A percentile compares a stretch with the other conserved stretches of the same genome.
Conservation (phyloP, 2,329 filamentous ascomycete genomes). For the Colletotrichum sp. region DNA sequence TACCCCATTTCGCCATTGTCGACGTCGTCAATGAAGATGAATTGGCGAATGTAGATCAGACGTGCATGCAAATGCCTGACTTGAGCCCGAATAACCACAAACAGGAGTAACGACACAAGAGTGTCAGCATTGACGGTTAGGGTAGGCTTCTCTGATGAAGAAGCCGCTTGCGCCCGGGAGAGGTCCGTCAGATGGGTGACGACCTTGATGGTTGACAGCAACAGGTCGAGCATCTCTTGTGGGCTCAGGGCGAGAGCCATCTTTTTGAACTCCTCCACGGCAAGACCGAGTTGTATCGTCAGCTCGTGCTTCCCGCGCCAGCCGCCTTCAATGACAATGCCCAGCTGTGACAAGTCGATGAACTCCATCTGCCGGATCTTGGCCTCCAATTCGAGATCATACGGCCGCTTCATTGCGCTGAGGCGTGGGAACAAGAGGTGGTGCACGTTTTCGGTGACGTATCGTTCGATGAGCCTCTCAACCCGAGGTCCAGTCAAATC, state of each 20-base stretch:
- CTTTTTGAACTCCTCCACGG: slow-evolving; percentile 88
- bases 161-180: slow-evolving; percentile 42
- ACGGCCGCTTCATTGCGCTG: slow-evolving; percentile 76
- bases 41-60: slow-evolving; percentile 93
- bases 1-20: slow-evolving; percentile 97
- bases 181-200: slow-evolving; percentile 72
- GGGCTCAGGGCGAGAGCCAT: slow-evolving; percentile 80
- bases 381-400: slow-evolving; percentile 86
- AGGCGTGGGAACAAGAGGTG: slow-evolving; percentile 86
- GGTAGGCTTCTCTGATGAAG: slow-evolving; percentile 56
- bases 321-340: slow-evolving; percentile 83
- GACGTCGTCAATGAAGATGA: slow-evolving; percentile 97
- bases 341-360: slow-evolving; percentile 93
- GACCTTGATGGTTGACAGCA: slow-evolving; percentile 82
- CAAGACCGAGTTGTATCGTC: slow-evolving; percentile 75
- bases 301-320: slow-evolving; percentile 81
- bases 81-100: slow-evolving; percentile 91
- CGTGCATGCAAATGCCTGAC: slow-evolving; percentile 87
- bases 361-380: slow-evolving; percentile 93
- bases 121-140: slow-evolving; percentile 83
- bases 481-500: slow-evolving; percentile 91
- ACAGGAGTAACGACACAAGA: slow-evolving; percentile 86
- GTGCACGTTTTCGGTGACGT: slow-evolving; percentile 92
- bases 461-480: slow-evolving; percentile 92
- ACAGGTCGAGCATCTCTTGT: slow-evolving; percentile 85